Base-by-base conservation (phyloP, 768 basidiomycete species). In the Cytidiella melzeri region DNA sequence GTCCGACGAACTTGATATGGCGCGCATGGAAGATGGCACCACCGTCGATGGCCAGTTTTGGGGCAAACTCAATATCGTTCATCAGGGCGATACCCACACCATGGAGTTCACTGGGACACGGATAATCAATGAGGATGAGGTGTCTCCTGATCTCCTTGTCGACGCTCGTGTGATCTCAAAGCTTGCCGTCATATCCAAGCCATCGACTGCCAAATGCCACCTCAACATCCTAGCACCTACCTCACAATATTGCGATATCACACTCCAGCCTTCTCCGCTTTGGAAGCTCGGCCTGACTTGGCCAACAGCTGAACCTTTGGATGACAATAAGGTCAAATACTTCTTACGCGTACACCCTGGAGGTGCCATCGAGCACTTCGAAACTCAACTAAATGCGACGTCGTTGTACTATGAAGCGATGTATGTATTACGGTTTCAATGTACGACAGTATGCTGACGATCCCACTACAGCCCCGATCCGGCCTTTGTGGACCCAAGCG, bases 11-110 rank as follows among this genome's bases (percentile, higher is more conserved):
- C 75, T 91, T 28, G 90, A 92, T 62, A 92, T 92, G 90, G 85
- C 90, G 2, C 78, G 87, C 43, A 90, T 89, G 84, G 90, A 92
- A 55, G 90, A 92, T 57, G 90, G 89, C 1, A 91, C 87, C 12
- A 71, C 81, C 20, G 90, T 92, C 18, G 90, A 88, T 43, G 90
- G 90, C 36, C 70, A 79, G 66, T 92, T 91, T 67, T 92, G 86
- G 87, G 90, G 90, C 3, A 91, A 91, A 61, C 79, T 92, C 47
- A 81, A 80, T 56, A 87, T 92, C 44, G 77, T 90, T 11, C 90
- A 92, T 60, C 70, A 78, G 1, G 86, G 81, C 26, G 85, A 87
- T 57, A 81, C 68, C 15, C 90, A 92, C 65, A 75, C 74, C 48
- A 77, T 92, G 76, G 90, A 91, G 57, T 92, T 92, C 63, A 81